Base-by-base conservation (phyloP, 2,329 filamentous ascomycete species). In the Colletotrichum chrysophilum region DNA sequence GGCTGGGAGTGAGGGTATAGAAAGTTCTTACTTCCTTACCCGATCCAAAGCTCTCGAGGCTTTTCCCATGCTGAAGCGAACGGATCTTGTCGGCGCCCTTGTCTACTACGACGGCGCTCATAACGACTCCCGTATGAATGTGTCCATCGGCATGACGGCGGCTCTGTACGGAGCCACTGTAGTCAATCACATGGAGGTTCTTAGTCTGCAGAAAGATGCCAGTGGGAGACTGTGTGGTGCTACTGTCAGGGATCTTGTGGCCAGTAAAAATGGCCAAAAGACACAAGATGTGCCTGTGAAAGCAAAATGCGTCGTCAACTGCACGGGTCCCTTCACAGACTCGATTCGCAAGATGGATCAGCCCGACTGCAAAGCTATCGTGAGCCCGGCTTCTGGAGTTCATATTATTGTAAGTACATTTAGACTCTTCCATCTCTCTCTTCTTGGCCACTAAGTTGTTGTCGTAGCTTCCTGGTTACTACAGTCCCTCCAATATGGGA, bases 21-120 rank as follows among this genome's bases (percentile, higher is more conserved):
- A 97, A 84, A 95, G 92, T 80, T 96, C 94, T 7, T 97, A 97
- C 86, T 97, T 97, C 83, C 86, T 97, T 81, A 96, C 95, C 28
- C 93, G 93, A 84, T 96, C 94, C 83, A 96, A 96, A 85, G 95
- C 95, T 10, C 88, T 97, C 77, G 95, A 96, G 83, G 94, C 94
- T 4, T 97, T 97, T 82, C 95, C 95, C 9, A 97, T 97, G 95
- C 85, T 97, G 78, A 96, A 95, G 86, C 93, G 92, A 82, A 93
- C 94, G 56, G 92, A 94, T 78, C 87, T 97, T 16, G 91, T 96
- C 60, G 95, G 95, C 76, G 95, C 95, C 74, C 87, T 97, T 80
- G 95, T 97, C 28, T 98, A 98, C 88, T 97, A 97, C 83, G 95
- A 98, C 86, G 95, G 95, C 79, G 95, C 94, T 34, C 95, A 98